phyloP scores from a whole-genome alignment of 257 asterid genomes.

The Anisodus tanguticus region DNA sequence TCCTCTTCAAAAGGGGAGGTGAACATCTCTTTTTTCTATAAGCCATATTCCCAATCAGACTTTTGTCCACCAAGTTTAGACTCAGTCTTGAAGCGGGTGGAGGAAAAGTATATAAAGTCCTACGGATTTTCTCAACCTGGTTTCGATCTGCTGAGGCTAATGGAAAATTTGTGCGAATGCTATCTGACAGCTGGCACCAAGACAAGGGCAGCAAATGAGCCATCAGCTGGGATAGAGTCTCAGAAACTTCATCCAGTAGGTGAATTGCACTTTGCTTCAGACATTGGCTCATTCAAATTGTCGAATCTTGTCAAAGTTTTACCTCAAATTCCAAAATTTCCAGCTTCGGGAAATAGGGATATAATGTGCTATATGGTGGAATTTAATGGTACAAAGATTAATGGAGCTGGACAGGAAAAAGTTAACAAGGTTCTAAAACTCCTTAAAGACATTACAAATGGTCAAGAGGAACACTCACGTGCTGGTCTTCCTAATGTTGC shows the following conservation, averaged over 20 bases:
- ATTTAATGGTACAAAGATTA: slow-evolving; percentile 31
- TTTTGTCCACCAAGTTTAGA: slow-evolving; percentile 41
- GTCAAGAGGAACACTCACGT: slow-evolving; percentile 40
- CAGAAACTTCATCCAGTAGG: slow-evolving; percentile 23
- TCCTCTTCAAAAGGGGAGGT: slow-evolving; percentile 50
- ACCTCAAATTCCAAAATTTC: slow-evolving; percentile 40
- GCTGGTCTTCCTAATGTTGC: slow-evolving; percentile 15
- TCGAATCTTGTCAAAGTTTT: slow-evolving; percentile 29
- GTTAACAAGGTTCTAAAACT: slow-evolving; percentile 15
- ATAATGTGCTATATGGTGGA: slow-evolving; percentile 30
- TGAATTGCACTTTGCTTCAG: slow-evolving; percentile 36
- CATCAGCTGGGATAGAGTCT: slow-evolving; percentile 26
- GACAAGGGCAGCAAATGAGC: slow-evolving; percentile 24
- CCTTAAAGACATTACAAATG: slow-evolving; percentile 45
- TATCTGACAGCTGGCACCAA: slow-evolving; percentile 41
- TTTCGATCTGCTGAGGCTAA: slow-evolving; percentile 42
- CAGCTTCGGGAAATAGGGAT: slow-evolving; percentile 37
- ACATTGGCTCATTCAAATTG: slow-evolving; percentile 32
- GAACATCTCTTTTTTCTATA: slow-evolving; percentile 40
- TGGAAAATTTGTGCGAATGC: slow-evolving; percentile 47
- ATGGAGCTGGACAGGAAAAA: slow-evolving; percentile 19
- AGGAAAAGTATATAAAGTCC: slow-evolving; percentile 40
- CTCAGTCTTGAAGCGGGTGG: slow-evolving; percentile 42
- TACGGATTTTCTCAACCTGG: slow-evolving; percentile 39
- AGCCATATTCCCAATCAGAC: slow-evolving; percentile 32